phyloP scores from a whole-genome alignment of 768 basidiomycete genomes.

The Flagelloscypha sp. region DNA sequence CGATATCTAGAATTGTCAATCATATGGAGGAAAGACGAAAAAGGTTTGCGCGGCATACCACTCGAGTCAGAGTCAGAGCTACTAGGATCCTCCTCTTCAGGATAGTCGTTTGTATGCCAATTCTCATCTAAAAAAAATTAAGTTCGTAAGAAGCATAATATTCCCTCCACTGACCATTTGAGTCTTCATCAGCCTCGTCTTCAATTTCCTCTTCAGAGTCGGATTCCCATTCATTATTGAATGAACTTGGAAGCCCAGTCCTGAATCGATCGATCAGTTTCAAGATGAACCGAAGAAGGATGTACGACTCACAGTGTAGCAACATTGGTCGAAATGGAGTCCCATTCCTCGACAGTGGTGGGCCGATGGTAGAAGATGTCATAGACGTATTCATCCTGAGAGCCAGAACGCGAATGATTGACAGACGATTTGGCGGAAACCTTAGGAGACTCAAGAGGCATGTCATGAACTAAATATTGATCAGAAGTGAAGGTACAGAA shows the following conservation, averaged over 20 bases:
- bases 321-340: conserved; percentile 43
- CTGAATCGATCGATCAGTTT: too few species aligned
- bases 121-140: conserved; percentile 50
- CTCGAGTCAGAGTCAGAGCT: conserved; percentile 29
- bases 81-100: conserved; percentile 51
- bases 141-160: neutral
- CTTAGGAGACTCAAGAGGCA: conserved; percentile 12
- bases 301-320: conserved; percentile 65
- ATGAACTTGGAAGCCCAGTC: conserved; percentile 54
- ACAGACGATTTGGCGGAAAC: conserved; percentile 7
- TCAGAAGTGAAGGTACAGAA: conserved; percentile 5
- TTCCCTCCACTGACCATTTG: conserved; percentile 48
- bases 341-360: conserved; percentile 51
- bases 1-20: too few species aligned
- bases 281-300: too few species aligned
- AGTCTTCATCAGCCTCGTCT: conserved; percentile 78
- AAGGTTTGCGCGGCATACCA: conserved; percentile 18
- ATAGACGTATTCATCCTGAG: conserved; percentile 64
- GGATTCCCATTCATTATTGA: conserved; percentile 49
- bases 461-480: conserved; percentile 22
- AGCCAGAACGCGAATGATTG: conserved; percentile 5
- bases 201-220: conserved; percentile 58
- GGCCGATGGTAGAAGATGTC: conserved; percentile 76
- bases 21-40: conserved; percentile 3
- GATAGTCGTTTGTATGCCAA: conserved; percentile 81